Evolutionary conservation across 495 filamentous ascomycete species (phyloP).

Genomic region (Aspergillus conjunctus): DNA sequence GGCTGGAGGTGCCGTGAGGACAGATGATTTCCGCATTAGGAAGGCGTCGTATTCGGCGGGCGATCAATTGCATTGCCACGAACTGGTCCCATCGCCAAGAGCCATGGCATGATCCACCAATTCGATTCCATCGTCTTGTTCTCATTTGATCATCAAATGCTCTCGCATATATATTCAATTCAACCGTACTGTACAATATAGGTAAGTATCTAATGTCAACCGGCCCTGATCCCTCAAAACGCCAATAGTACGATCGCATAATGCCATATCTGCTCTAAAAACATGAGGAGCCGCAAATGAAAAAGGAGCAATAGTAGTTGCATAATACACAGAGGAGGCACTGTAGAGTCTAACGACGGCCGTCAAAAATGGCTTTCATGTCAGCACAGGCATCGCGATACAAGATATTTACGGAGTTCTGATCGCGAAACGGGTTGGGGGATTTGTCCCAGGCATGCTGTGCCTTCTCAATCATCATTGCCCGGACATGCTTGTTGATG

Average conservation of each 20-base stretch:
- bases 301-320: background rate
- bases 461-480: slow-evolving; percentile 71
- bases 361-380: slow-evolving; percentile 47
- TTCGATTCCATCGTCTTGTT: background rate
- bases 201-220: background rate
- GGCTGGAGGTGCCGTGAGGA: background rate
- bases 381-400: slow-evolving; percentile 49
- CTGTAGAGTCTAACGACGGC: slow-evolving; percentile 9
- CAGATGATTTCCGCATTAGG: slow-evolving; percentile 5
- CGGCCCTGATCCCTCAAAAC: background rate
- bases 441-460: slow-evolving; percentile 87
- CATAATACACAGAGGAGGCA: background rate
- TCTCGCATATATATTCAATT: too few relatives aligned
- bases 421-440: slow-evolving; percentile 71
- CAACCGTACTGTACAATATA: background rate
- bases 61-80: too few relatives aligned
- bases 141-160: background rate
- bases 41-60: slow-evolving; percentile 16
- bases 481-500: slow-evolving; percentile 66
- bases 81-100: too few relatives aligned
- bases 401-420: slow-evolving; percentile 40
- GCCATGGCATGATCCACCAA: too few relatives aligned
- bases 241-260: background rate
- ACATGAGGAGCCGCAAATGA: slow-evolving; percentile 2
- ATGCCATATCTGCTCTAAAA: background rate